Base-by-base conservation (phyloP, 495 filamentous ascomycete species). In the Hypomontagnella submonticulosa region DNA sequence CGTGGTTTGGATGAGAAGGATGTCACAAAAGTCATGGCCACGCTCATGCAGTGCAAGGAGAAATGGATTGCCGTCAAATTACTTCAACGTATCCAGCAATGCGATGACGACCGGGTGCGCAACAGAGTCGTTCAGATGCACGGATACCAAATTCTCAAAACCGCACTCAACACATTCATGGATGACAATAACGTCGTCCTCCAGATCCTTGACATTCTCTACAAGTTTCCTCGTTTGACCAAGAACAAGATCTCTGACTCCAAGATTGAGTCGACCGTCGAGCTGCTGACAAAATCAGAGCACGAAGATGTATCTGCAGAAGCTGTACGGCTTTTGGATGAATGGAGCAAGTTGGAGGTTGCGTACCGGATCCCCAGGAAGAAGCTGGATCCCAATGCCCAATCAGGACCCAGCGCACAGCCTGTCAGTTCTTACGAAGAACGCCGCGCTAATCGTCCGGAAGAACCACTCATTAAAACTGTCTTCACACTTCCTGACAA, bases 61-160 rank as follows among this genome's bases (percentile, higher is more conserved):
- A 97, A 97, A 70, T 99, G 96, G 96, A 97, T 99, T 74, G 91
- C 91, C 9, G 92, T 97, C 79, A 98, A 97, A 79, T 81, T 99
- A 53, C 87, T 99, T 12, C 84, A 86, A 36, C 92, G 95, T 40
- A 91, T 99, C 54, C 92, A 97, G 74, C 86, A 84, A n/a, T 90
- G 89, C 75, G 88, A 95, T 47, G 93, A 97, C 61, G 93, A 97
- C 69, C 85, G 88, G 52, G 92, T 97, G 38, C 87, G 88, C 47
- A 92, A 96, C 76, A 88, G 91, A 12, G 92, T 98, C 32, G 89
- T 97, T 56, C 89, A 92, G 72, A 94, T 98, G 90, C 95, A 97
- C 80, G 96, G 93, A 44, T 98, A 99, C 73, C 90, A 92, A 64
- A 97, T 97, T 63, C 83, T 99, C 19, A 96, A 93, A 70, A 90